Conservation (phyloP, 306 rosid genomes). For the Geum urbanum region DNA sequence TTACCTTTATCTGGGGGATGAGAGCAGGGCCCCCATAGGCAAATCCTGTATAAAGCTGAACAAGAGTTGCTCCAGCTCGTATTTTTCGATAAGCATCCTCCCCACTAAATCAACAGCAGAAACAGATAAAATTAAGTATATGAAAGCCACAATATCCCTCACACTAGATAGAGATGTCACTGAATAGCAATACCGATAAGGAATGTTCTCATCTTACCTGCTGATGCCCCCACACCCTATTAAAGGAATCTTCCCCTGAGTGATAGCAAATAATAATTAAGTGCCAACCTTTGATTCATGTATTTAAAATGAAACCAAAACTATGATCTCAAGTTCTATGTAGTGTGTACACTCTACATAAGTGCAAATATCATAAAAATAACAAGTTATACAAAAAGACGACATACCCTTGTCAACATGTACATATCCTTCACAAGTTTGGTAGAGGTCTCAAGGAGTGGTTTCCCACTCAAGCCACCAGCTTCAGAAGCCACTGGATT, state of each 20-base stretch:
- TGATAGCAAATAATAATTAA: conserved; percentile 24
- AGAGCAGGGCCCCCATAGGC: conserved; percentile 97
- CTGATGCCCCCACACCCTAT: conserved; percentile 86
- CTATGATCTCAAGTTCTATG: neutral
- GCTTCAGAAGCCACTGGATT: conserved; percentile 64
- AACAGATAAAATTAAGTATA: conserved; percentile 1
- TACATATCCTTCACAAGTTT: conserved; percentile 77
- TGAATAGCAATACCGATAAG: conserved; percentile 1
- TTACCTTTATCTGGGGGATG: conserved; percentile 91
- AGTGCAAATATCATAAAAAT: neutral
- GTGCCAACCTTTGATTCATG: conserved; percentile 17
- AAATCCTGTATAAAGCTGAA: conserved; percentile 89
- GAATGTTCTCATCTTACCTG: conserved; percentile 47
- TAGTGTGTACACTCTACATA: neutral
- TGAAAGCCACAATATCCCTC: neutral
- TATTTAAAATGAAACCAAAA: neutral
- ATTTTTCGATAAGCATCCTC: conserved; percentile 89
- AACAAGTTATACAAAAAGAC: conserved; percentile 15
- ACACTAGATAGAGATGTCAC: neutral
- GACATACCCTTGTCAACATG: conserved; percentile 75
- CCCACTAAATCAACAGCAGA: conserved; percentile 49
- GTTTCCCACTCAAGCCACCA: conserved; percentile 99
- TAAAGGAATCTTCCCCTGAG: conserved; percentile 83
- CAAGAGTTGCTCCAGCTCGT: conserved; percentile 90
- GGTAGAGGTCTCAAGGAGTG: conserved; percentile 75